A percentile compares a stretch with the other conserved stretches of the same genome.
Evolutionary conservation across 176 grass and related monocot species (phyloP).

Genomic region (Eragrostis nindensis): DNA sequence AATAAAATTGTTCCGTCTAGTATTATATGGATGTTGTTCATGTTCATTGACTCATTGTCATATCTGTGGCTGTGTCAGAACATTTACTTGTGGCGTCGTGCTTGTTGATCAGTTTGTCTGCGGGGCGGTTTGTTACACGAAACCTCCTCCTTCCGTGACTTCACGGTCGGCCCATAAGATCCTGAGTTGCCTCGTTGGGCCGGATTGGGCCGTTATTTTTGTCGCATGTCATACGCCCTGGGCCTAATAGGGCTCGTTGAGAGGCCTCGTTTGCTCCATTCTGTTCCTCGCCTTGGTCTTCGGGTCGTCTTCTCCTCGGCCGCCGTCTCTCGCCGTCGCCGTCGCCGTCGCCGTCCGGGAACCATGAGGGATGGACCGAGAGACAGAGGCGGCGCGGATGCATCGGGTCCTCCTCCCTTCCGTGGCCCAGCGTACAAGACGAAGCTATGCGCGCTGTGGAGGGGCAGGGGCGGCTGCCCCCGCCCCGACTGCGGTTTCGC

Average conservation of each 20-base stretch:
- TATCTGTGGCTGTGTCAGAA: too few relatives aligned
- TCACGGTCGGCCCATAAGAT: neutral
- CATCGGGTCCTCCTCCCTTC: constrained; percentile 39
- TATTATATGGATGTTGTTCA: too few relatives aligned
- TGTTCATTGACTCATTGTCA: neutral
- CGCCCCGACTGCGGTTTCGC: constrained; percentile 72
- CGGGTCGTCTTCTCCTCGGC: constrained; percentile 8
- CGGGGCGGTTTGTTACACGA: too few relatives aligned
- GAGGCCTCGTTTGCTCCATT: neutral
- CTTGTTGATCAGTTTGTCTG: too few relatives aligned
- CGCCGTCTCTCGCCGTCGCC: neutral
- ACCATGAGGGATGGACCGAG: constrained; percentile 41
- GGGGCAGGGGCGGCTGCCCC: constrained; percentile 57
- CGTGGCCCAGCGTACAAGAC: constrained; percentile 73
- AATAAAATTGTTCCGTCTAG: neutral
- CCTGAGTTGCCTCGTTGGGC: neutral
- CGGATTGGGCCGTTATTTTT: neutral
- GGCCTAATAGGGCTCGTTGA: neutral
- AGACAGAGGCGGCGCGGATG: constrained; percentile 10
- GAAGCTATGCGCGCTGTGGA: constrained; percentile 81
- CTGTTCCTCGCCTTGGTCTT: neutral
- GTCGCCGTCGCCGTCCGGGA: neutral
- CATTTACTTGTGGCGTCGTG: too few relatives aligned
- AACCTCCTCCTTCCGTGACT: neutral
- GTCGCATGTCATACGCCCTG: too few relatives aligned